Base-by-base conservation (phyloP, 805 yeast genomes). In the Candida boleticola region DNA sequence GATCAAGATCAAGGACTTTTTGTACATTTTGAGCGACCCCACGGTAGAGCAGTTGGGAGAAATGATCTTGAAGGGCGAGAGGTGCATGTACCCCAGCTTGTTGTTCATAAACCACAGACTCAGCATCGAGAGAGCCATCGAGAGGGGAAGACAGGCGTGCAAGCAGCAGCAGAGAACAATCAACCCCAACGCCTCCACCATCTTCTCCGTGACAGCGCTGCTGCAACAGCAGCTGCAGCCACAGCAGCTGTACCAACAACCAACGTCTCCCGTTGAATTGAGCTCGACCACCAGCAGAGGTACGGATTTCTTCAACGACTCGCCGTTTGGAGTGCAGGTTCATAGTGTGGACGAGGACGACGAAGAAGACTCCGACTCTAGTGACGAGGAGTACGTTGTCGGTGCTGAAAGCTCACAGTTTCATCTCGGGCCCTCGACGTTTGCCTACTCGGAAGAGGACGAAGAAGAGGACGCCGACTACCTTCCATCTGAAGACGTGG, bases 1-100 rank as follows among this genome's bases (percentile, higher is more conserved):
- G 49, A 76, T 82, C 47, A 65, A 65, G 27, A 57, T 83, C 10
- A 58, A 57, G 26, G 93, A 86, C 54, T 80, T 83, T 48, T 71
- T 69, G 64, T 72, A 80, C 53, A 80, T 85, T 36, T 63, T 85
- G 41, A 72, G 80, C 47, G 92, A 85, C 53, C 93, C 95, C 1
- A 70, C 76, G 2, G 80, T 75, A 47, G 77, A 76, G 29, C 69
- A 78, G 46, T 61, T 85, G 48, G 77, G 57, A 3, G 66, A 65
- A 36, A 75, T 82, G 74, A 74, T 85, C 23, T 53, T 60, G 23
- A 78, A 77, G 43, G 93, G 93, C 7, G 83, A 83, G 58, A 60
- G 68, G 23, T 76, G 83, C 13, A 76, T 85, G 39, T 85, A 69
- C 54, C 93, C 93, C 2, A 77, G 82, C 46, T 48, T 85, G 13